Conservation (phyloP, 208 protist species). For the Borovskyia barvae region DNA sequence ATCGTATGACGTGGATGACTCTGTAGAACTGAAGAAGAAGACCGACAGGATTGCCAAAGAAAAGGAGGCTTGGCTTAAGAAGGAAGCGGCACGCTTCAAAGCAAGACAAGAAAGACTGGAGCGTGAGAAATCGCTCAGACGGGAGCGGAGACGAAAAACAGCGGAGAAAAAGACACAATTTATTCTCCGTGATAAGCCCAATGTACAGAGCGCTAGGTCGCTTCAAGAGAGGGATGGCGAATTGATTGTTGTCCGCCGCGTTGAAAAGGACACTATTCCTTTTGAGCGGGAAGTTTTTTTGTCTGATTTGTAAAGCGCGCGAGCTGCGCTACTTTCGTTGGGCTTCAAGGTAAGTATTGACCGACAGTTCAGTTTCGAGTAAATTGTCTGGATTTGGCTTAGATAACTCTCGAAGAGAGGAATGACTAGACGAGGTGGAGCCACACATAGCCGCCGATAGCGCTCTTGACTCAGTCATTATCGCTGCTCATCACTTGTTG, state of each 20-base stretch:
- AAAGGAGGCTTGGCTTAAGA: slow-evolving; percentile 26
- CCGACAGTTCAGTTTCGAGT: too few species aligned
- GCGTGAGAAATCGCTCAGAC: slow-evolving; percentile 31
- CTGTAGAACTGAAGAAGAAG: slow-evolving; percentile 39
- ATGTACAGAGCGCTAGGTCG: slow-evolving; percentile 40
- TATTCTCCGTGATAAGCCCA: slow-evolving; percentile 31
- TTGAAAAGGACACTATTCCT: slow-evolving; percentile 42
- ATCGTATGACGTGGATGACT: slow-evolving; percentile 43
- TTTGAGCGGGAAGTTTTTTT: slow-evolving; percentile 75
- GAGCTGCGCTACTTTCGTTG: too few species aligned
- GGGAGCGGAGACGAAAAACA: slow-evolving; percentile 37
- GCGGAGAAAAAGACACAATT: slow-evolving; percentile 41
- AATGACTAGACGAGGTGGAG: too few species aligned
- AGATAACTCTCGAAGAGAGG: too few species aligned
- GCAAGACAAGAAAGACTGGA: slow-evolving; percentile 35
- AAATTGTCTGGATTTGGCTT: too few species aligned
- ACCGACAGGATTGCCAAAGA: slow-evolving; percentile 28
- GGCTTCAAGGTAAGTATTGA: too few species aligned
- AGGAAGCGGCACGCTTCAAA: slow-evolving; percentile 39
- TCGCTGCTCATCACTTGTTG: too few species aligned
- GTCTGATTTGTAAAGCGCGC: slow-evolving; percentile 14
- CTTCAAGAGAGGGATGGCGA: slow-evolving; percentile 51
- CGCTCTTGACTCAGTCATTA: too few species aligned
- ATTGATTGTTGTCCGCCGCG: slow-evolving; percentile 73
- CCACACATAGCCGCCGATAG: too few species aligned